Evolutionary conservation across 2,329 filamentous ascomycete genomes (phyloP).

Genomic region (Penicillium nordicum): DNA sequence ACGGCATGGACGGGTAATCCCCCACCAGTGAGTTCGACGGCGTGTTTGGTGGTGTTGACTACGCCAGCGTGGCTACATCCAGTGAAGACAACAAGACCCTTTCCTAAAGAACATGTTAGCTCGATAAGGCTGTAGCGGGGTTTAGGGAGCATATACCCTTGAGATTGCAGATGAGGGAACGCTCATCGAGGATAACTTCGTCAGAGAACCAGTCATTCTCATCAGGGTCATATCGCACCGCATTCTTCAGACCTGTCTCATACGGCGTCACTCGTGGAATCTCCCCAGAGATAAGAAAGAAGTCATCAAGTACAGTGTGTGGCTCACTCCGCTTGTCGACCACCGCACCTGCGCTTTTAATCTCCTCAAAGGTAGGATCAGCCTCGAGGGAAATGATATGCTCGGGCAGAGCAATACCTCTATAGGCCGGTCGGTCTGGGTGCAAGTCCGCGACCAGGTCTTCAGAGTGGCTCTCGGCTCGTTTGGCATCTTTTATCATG

Average conservation of each 20-base stretch:
- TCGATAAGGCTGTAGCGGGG: neutral
- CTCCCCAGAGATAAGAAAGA: conserved; percentile 54
- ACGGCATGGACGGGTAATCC: conserved; percentile 48
- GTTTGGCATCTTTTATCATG: conserved; percentile 46
- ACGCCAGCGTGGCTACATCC: conserved; percentile 57
- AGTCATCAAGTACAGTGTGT: conserved; percentile 49
- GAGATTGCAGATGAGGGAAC: conserved; percentile 53
- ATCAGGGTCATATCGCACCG: conserved; percentile 43
- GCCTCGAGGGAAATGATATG: conserved; percentile 51
- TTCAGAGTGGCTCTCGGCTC: conserved; percentile 16
- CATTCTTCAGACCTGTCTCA: conserved; percentile 48
- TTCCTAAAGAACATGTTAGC: conserved; percentile 31
- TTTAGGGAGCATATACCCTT: conserved; percentile 41
- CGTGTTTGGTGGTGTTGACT: conserved; percentile 51
- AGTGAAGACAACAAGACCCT: conserved; percentile 54
- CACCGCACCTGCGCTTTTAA: conserved; percentile 42
- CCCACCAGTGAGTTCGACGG: conserved; percentile 38
- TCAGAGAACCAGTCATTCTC: conserved; percentile 48
- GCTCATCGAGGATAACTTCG: conserved; percentile 51
- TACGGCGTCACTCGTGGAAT: conserved; percentile 52
- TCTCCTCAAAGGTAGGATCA: conserved; percentile 51
- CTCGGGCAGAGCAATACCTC: conserved; percentile 45
- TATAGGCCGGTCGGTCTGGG: conserved; percentile 50
- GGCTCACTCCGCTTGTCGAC: conserved; percentile 39
- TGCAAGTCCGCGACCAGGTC: conserved; percentile 50